Evolutionary conservation across 306 rosid species (phyloP).

Genomic region (Cicer yamashitae): DNA sequence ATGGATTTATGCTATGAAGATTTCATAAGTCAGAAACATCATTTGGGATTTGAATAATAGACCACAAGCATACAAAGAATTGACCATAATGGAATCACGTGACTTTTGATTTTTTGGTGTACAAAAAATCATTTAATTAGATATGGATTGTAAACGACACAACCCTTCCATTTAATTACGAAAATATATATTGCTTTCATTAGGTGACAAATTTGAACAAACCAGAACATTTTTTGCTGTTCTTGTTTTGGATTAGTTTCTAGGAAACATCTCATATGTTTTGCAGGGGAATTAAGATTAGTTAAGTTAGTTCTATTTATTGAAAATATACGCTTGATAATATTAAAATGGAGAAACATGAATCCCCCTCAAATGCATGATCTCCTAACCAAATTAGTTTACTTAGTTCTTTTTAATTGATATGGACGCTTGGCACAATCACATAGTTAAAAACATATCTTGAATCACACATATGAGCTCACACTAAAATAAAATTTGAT

Average conservation of each 20-base stretch:
- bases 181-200: conserved; percentile 12
- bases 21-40: conserved; percentile 30
- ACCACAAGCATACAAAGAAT: conserved; percentile 21
- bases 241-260: neutral
- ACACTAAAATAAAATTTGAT: neutral
- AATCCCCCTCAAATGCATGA: conserved; percentile 8
- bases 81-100: conserved; percentile 29
- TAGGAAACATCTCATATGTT: conserved; percentile 7
- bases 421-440: conserved; percentile 15
- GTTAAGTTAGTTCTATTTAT: conserved; percentile 14
- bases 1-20: neutral
- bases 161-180: neutral
- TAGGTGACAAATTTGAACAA: neutral
- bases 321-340: neutral
- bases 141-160: conserved; percentile 6
- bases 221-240: neutral
- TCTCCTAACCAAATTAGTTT: conserved; percentile 1
- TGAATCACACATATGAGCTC: conserved; percentile 21
- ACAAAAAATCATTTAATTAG: neutral
- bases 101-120: conserved; percentile 7
- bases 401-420: neutral
- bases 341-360: conserved; percentile 1
- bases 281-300: neutral
- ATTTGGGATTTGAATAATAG: conserved; percentile 24
- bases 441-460: conserved; percentile 6